Percentiles rank a stretch among this genome's conserved stretches.
Conservation (phyloP, 805 yeast species). For the Suhomyces prunicola region DNA sequence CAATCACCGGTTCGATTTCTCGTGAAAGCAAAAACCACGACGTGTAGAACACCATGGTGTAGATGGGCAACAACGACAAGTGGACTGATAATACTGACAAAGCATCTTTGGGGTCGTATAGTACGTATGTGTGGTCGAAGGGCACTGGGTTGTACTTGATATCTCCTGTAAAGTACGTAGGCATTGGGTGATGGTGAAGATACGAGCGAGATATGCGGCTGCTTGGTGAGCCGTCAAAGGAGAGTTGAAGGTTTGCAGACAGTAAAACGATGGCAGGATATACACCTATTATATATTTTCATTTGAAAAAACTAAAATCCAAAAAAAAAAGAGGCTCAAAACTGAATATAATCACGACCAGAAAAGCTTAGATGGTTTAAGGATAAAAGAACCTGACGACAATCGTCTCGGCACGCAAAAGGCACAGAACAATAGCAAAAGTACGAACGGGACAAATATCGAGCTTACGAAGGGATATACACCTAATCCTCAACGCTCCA, state of each 20-base stretch:
- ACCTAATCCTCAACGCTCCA: neutral
- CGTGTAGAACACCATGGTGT: slow-evolving; percentile 70
- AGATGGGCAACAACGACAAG: slow-evolving; percentile 77
- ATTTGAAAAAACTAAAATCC: neutral
- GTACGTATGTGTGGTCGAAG: slow-evolving; percentile 82
- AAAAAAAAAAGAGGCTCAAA: neutral
- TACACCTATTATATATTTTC: neutral
- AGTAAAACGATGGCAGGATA: neutral
- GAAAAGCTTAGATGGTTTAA: neutral
- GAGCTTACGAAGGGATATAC: neutral
- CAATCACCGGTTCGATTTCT: slow-evolving; percentile 79
- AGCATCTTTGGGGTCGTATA: slow-evolving; percentile 66
- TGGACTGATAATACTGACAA: slow-evolving; percentile 63
- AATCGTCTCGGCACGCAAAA: neutral
- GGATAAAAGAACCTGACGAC: neutral
- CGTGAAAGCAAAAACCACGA: slow-evolving; percentile 81
- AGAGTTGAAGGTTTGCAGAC: neutral
- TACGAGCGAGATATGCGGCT: neutral
- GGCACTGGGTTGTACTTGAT: slow-evolving; percentile 43
- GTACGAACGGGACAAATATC: neutral
- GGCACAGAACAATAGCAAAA: neutral
- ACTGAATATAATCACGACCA: neutral
- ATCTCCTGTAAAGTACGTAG: slow-evolving; percentile 13
- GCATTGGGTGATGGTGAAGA: slow-evolving; percentile 8
- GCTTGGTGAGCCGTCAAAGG: neutral